Base-by-base conservation (phyloP, 805 yeast species). In the Metschnikowia sp. region DNA sequence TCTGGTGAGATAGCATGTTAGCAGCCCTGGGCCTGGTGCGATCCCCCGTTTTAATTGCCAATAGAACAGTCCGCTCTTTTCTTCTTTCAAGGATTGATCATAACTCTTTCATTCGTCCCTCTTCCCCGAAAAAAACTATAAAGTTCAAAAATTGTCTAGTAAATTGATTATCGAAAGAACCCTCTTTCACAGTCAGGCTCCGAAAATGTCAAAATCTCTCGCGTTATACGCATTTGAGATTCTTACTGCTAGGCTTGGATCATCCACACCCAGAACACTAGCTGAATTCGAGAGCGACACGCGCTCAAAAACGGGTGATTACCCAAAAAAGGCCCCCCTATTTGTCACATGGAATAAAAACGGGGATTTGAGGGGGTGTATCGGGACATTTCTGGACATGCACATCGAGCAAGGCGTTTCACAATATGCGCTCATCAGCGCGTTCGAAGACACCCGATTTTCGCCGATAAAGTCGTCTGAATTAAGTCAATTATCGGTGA, bases 331-430 rank as follows among this genome's bases (percentile, higher is more conserved):
- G 2, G 54, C 57, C 0, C 94, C 98, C 0, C 66, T 92, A 28
- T 94, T 94, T 68, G 86, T 92, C 31, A 94, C 98, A 0, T 94
- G 97, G 96, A 83, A 82, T 56, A 75, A 77, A 47, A 52, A 56
- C 43, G 63, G 65, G 26, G 66, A 70, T 11, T 69, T 92, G 40
- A 72, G 98, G 37, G 99, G 99, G 0, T 92, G 99, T 61, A 94
- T 92, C 45, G 99, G 99, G 1, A 91, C 96, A 0, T 94, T 94
- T 62, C 69, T 74, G 15, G 67, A 77, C 12, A 63, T 77, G 47
- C 72, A 76, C 0, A 55, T 87, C 2, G 82, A 76, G 13, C 42
- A 59, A 1, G 96, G 94, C 0, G 75, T 90, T 3, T 62, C 69
- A 19, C 72, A 74, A 34, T 92, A 83, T 60, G 75, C 96, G 0